These are phyloP conservation scores for Eimeria acervulina DNA, from an alignment of 169 alveolate species.

Conservation along the genomic window DNA sequence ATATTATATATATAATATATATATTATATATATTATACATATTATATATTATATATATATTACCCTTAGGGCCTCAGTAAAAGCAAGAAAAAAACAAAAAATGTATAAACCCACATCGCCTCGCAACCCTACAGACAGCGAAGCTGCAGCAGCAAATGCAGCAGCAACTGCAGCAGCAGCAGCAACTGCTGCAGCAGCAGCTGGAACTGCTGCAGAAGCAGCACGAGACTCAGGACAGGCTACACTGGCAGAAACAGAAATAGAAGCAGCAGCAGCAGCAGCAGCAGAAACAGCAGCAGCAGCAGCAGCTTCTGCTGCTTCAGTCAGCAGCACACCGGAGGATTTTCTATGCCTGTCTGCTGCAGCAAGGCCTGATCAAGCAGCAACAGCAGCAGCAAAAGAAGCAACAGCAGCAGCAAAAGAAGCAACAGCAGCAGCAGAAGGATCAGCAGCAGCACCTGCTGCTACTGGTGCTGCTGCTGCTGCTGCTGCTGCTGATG, in stretches of 20 bases:
- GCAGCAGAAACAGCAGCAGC: constrained; percentile 21
- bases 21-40: too few species aligned
- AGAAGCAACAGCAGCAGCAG: background rate
- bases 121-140: too few species aligned
- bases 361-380: background rate
- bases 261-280: constrained; percentile 4
- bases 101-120: too few species aligned
- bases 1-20: too few species aligned
- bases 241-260: background rate
- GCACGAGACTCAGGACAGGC: background rate
- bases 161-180: constrained; percentile 33
- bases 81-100: background rate
- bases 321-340: background rate
- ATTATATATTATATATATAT: too few species aligned
- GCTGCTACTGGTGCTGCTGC: background rate
- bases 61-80: too few species aligned
- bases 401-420: constrained; percentile 13
- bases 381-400: constrained; percentile 39
- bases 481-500: background rate
- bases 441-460: background rate
- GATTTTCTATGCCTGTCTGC: background rate
- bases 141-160: constrained; percentile 30
- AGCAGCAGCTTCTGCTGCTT: background rate
- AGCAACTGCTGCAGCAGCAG: constrained; percentile 28
- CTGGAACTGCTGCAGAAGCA: background rate